Percentiles rank a stretch among this genome's conserved stretches.
phyloP scores from a whole-genome alignment of 129 eudicot species.

The Helianthus annuus region DNA sequence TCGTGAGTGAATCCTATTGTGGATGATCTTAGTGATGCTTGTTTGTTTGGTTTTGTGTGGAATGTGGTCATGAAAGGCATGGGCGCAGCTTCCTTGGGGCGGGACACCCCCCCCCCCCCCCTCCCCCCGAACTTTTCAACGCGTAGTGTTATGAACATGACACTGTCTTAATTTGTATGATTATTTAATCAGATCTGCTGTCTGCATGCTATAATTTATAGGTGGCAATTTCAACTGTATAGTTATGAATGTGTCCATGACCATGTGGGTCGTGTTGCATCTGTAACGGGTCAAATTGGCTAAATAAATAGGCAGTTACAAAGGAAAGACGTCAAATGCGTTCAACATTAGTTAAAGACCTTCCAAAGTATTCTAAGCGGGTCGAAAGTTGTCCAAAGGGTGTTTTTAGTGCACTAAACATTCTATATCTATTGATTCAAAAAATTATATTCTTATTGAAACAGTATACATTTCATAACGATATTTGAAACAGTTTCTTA shows the following conservation, averaged over 20 bases:
- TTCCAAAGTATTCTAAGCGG: background rate
- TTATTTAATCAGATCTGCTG: background rate
- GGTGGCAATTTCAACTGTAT: background rate
- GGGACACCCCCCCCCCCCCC: too few relatives aligned
- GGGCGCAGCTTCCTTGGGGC: too few relatives aligned
- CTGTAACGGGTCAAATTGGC: background rate
- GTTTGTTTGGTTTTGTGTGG: background rate
- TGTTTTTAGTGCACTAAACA: too few relatives aligned
- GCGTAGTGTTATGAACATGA: too few relatives aligned
- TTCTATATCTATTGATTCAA: too few relatives aligned
- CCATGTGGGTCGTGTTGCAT: background rate
- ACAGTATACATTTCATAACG: too few relatives aligned
- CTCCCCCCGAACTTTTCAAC: too few relatives aligned
- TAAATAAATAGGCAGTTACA: constrained; percentile 4
- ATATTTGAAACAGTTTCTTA: background rate
- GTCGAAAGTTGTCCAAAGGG: too few relatives aligned
- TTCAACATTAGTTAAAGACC: background rate
- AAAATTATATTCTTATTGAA: too few relatives aligned
- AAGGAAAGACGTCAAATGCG: background rate
- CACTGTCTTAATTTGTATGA: background rate
- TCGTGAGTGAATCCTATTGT: too few relatives aligned
- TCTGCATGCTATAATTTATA: background rate
- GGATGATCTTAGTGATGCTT: background rate
- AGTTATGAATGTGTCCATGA: background rate
- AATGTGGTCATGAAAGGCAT: background rate